Conservation (phyloP, 2,329 filamentous ascomycete species). For the Penicillium thymicola region DNA sequence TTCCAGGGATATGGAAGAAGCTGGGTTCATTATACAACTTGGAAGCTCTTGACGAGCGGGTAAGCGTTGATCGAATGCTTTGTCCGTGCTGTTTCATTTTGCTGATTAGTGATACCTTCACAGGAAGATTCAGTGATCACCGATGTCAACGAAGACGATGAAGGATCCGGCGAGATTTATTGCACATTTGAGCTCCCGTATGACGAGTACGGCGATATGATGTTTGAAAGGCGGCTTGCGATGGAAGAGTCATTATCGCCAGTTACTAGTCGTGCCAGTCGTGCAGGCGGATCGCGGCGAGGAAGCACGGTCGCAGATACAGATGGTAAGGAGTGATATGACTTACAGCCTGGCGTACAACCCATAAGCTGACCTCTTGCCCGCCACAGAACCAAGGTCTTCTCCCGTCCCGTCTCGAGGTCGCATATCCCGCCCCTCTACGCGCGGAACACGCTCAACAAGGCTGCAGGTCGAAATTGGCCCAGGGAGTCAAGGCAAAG, state of each 20-base stretch:
- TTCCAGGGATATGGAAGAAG: conserved; percentile 90
- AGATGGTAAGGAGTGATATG: conserved; percentile 39
- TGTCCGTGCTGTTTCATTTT: conserved; percentile 18
- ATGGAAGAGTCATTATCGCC: conserved; percentile 45
- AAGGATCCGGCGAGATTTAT: conserved; percentile 54
- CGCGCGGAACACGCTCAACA: conserved; percentile 38
- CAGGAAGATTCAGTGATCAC: conserved; percentile 56
- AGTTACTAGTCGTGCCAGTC: conserved; percentile 28
- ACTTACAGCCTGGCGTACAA: neutral
- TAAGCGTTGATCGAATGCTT: conserved; percentile 42
- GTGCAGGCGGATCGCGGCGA: conserved; percentile 35
- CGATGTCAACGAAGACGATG: conserved; percentile 55
- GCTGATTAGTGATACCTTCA: conserved; percentile 4
- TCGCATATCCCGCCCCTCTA: conserved; percentile 34
- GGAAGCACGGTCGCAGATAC: conserved; percentile 48
- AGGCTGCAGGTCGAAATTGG: conserved; percentile 41
- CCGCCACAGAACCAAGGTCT: conserved; percentile 39
- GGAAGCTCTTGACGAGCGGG: conserved; percentile 79
- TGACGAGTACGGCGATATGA: conserved; percentile 47
- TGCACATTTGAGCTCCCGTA: conserved; percentile 64
- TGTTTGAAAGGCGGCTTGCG: conserved; percentile 48
- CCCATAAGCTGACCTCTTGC: conserved; percentile 1
- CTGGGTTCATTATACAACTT: conserved; percentile 80
- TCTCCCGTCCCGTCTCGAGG: conserved; percentile 44
- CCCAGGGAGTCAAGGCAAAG: conserved; percentile 27